These are phyloP conservation scores for Tubosaeta sp. DNA, from an alignment of 768 basidiomycete species.

Conservation along the genomic window DNA sequence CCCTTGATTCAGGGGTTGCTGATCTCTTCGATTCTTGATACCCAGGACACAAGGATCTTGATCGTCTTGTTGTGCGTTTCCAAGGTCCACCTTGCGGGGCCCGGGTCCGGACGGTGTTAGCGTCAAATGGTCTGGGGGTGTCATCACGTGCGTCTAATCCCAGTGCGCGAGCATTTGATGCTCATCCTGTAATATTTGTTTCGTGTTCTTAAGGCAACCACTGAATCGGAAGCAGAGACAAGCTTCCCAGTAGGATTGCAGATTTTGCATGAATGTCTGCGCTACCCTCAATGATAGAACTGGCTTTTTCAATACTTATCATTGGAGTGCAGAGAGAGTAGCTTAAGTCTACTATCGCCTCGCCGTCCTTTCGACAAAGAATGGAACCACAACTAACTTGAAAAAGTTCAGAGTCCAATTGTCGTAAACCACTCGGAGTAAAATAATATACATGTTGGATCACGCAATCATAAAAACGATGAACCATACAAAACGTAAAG, in stretches of 20 bases:
- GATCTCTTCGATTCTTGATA: not conserved
- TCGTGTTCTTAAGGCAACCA: not conserved
- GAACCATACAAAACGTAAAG: not conserved
- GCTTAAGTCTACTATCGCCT: no score
- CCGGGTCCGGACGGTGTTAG: slow-evolving; percentile 17
- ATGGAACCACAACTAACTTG: no score
- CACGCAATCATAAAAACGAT: slow-evolving; percentile 6
- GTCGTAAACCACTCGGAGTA: not conserved
- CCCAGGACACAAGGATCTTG: slow-evolving; percentile 25
- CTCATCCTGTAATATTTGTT: no score
- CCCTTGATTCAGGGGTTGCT: not conserved
- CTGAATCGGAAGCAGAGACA: no score
- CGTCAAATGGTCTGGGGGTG: slow-evolving; percentile 18
- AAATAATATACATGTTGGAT: slow-evolving; percentile 23
- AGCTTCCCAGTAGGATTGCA: no score
- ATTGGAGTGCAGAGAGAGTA: no score
- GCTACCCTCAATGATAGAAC: no score
- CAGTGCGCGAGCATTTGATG: no score
- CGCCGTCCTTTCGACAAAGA: no score
- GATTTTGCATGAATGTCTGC: no score
- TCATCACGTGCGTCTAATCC: slow-evolving; percentile 11
- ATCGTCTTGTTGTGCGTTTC: slow-evolving; percentile 19
- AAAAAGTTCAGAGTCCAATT: slow-evolving; percentile 6
- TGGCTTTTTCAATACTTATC: no score
- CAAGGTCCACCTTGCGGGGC: slow-evolving; percentile 12